Percentiles rank a stretch among this genome's conserved stretches.
Evolutionary conservation across 225 moss, liverwort and hornwort genomes (phyloP).

Genomic region (Bryoerythrophyllum caledonicum): DNA sequence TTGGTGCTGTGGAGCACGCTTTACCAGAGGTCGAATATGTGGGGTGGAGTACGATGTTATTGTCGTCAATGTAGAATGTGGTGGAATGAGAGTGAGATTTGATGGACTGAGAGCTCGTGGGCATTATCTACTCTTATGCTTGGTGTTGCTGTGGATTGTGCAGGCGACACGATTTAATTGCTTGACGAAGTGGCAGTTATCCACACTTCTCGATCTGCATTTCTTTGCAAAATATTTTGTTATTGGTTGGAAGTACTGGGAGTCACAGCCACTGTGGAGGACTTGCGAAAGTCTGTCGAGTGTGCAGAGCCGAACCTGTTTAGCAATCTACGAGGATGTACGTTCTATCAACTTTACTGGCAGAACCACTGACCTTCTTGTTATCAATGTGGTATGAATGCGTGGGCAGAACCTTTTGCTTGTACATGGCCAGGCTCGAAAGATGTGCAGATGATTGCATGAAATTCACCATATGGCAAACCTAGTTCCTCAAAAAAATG

Average conservation of each 20-base stretch:
- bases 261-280: rapidly evolving
- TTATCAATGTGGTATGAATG: neutral
- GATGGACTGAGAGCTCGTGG: neutral
- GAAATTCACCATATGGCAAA: neutral
- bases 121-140: neutral
- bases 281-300: neutral
- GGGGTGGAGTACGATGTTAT: neutral
- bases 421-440: neutral
- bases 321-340: neutral
- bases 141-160: neutral
- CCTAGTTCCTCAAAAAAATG: too few relatives aligned
- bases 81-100: neutral
- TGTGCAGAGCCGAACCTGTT: neutral
- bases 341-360: neutral
- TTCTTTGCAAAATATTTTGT: neutral
- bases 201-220: neutral
- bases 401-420: neutral
- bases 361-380: neutral
- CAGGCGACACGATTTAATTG: neutral
- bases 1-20: neutral
- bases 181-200: neutral
- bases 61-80: too few relatives aligned
- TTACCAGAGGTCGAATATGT: neutral
- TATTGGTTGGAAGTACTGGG: too few relatives aligned
- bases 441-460: neutral